phyloP scores from a whole-genome alignment of 352 stramenopile genomes.

The Globisporangium abappressorium region DNA sequence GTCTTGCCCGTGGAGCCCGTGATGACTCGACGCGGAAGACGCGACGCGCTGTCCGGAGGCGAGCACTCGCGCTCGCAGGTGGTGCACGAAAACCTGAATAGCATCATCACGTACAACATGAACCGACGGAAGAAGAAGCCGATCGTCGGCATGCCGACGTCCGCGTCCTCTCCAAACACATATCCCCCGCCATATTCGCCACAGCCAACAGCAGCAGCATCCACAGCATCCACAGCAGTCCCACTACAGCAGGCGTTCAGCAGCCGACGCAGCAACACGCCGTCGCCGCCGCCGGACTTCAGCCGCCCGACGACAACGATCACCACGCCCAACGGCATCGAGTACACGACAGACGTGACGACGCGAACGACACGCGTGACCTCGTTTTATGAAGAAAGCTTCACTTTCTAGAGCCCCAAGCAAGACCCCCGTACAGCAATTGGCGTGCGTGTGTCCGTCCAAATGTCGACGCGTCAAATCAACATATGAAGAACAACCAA shows the following conservation, averaged over 20 bases:
- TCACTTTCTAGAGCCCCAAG: slow-evolving; percentile 40
- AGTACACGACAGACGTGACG: slow-evolving; percentile 21
- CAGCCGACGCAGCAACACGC: slow-evolving; percentile 1
- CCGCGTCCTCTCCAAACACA: slow-evolving; percentile 19
- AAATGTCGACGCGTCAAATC: neutral
- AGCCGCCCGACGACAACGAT: slow-evolving; percentile 17
- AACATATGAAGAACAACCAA: neutral
- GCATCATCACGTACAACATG: slow-evolving; percentile 54
- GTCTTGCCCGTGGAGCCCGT: slow-evolving; percentile 21
- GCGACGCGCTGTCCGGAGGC: slow-evolving; percentile 37
- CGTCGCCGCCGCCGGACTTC: neutral
- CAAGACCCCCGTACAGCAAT: neutral
- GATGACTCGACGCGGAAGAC: slow-evolving; percentile 31
- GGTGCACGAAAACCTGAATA: slow-evolving; percentile 27
- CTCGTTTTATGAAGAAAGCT: slow-evolving; percentile 57
- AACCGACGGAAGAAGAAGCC: slow-evolving; percentile 62
- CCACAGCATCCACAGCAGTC: slow-evolving; percentile 28
- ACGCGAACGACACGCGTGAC: slow-evolving; percentile 17
- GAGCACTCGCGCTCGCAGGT: slow-evolving; percentile 26
- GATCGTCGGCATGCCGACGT: slow-evolving; percentile 38
- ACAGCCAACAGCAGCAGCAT: slow-evolving; percentile 29
- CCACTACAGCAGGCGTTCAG: slow-evolving; percentile 15
- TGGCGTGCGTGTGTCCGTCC: neutral
- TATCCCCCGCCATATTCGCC: neutral
- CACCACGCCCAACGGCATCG: slow-evolving; percentile 22